Base-by-base conservation (phyloP, 768 basidiomycete species). In the Vararia minispora region DNA sequence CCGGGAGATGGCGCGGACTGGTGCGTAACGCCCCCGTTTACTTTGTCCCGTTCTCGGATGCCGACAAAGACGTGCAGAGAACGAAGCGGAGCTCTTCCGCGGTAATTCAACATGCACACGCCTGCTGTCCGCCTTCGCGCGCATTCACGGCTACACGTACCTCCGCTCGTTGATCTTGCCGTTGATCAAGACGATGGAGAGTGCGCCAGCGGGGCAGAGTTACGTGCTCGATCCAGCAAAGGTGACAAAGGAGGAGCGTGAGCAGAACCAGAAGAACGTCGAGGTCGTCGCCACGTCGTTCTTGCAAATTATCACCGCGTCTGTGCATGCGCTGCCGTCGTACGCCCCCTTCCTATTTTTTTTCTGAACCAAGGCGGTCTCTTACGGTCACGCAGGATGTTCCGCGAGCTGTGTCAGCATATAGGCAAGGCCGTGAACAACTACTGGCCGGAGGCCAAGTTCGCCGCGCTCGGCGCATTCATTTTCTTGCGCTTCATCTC, bases 401-500 rank as follows among this genome's bases (percentile, higher is more conserved):
- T 90, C 56, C 81, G 85, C 4, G 88, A 90, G 58, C 75, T 91
- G 23, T 87, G 82, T 48, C 71, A 79, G 16, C 84, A 92, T 53
- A 82, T 97, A 28, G 75, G 74, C 33, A 70, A 69, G 43, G 66
- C 70, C 34, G 85, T 88, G 87, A 64, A 69, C 37, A 68, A 72
- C 41, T 65, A 77, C 10, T 87, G 81, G 81, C 84, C 85, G 0
- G 76, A 83, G 35, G 68, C 82, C 4, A 85, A 82, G 54, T 86
- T 79, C 51, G 72, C 83, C 17, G 84, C 86, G 1, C 69, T 87
- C 27, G 88, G 89, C 17, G 86, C 89, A 9, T 90, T 95, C 63
- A 80, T 97, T 43, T 95, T 97, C 54, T 64, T 97, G 29, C 73
- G 91, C 32, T 94, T 94, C 56, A 87, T 94, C 42, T 88, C 83